Evolutionary conservation across 352 stramenopile species (phyloP).

Genomic region (Paralagenidium karlingii): DNA sequence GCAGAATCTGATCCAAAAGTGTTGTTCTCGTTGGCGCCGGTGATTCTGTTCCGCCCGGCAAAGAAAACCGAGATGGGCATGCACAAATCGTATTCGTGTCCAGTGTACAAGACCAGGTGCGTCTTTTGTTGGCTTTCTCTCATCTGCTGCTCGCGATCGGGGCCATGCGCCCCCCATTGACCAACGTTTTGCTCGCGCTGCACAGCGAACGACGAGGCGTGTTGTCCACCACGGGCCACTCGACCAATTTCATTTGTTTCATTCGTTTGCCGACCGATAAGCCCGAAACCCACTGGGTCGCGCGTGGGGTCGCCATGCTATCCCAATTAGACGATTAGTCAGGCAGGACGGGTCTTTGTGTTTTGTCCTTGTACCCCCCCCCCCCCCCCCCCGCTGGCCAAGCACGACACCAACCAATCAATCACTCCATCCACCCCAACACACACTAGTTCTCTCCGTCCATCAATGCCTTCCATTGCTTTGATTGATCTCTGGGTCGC

Average conservation of each 20-base stretch:
- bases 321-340: slow-evolving; percentile 78
- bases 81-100: slow-evolving; percentile 74
- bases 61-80: slow-evolving; percentile 70
- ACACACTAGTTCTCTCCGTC: background rate
- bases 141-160: background rate
- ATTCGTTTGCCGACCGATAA: slow-evolving; percentile 79
- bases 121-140: too few relatives aligned
- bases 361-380: background rate
- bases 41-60: slow-evolving; percentile 73
- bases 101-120: slow-evolving; percentile 90
- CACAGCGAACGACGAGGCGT: slow-evolving; percentile 79
- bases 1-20: slow-evolving; percentile 81
- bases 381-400: too few relatives aligned
- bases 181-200: background rate
- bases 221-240: slow-evolving; percentile 89
- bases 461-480: too few relatives aligned
- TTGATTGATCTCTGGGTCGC: too few relatives aligned
- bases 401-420: too few relatives aligned
- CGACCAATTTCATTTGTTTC: slow-evolving; percentile 92
- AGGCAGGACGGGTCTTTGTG: background rate
- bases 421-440: background rate
- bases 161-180: slow-evolving; percentile 3
- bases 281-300: slow-evolving; percentile 84
- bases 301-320: slow-evolving; percentile 89
- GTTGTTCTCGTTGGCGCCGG: slow-evolving; percentile 71